Base-by-base conservation (phyloP, 495 filamentous ascomycete species). In the Copromyces sp. region DNA sequence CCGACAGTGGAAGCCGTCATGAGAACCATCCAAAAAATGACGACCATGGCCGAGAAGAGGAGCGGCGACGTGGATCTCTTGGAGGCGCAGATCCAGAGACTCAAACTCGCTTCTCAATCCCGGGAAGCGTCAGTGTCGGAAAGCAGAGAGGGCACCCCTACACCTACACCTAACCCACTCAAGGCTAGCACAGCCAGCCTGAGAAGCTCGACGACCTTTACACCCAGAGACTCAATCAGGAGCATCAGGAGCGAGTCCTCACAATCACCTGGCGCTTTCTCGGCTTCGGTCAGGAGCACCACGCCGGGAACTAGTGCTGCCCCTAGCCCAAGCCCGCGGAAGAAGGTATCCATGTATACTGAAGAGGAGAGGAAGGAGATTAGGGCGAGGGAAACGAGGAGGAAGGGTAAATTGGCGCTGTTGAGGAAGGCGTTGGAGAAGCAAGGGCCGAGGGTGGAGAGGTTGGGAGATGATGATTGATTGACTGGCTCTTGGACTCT, bases 1-100 rank as follows among this genome's bases (percentile, higher is more conserved):
- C 96, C 95, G 3, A 98, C 95, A 0, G 91, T 97, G 2, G 96
- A 98, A 74, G 93, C 93, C 9, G 93, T 98, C 24, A 89, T 92
- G 59, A 92, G 91, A 69, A 98, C 96, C 7, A 97, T 99, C 74
- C 84, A 84, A 70, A 97, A 95, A 71, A 92, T 99, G 89, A 98
- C 94, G 70, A 88, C 83, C 73, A 97, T 98, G 93, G 90, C 91
- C 0, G 92, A 97, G 83, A 90, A 90, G 81, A 92, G 79, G 78
- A 93, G 91, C 79, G 90, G 89, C 65, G 95, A 98, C 74, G 90
- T 98, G 68, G 93, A 97, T 80, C 88, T 96, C 12, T 86, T 98
- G 38, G 95, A 97, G 79, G 87, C 88, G 42, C 92, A 97, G 75
- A 90, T 98, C 83, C 87, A 89, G 38, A 90, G 88, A 69, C 83